Percentiles rank a stretch among this genome's conserved stretches.
Conservation (phyloP, 805 yeast species). For the Yamadazyma phyllophila region DNA sequence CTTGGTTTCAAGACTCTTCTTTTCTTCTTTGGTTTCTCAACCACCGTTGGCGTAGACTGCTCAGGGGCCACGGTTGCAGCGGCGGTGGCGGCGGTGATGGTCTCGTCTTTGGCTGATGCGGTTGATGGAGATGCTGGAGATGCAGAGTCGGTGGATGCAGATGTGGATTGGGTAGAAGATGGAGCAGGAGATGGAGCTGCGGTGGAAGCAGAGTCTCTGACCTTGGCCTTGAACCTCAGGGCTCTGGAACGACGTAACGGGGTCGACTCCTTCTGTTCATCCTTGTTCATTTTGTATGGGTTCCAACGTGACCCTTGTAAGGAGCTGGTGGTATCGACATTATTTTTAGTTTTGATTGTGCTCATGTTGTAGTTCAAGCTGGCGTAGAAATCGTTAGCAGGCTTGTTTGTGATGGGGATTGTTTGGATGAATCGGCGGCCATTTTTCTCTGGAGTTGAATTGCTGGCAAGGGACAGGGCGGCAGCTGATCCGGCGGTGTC, state of each 20-base stretch:
- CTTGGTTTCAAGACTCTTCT: slow-evolving; percentile 78
- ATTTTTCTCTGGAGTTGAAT: slow-evolving; percentile 14
- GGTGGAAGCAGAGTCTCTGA: background rate
- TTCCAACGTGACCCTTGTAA: slow-evolving; percentile 26
- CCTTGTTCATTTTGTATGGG: slow-evolving; percentile 7
- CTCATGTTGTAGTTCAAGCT: slow-evolving; percentile 20
- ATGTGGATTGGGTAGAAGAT: background rate
- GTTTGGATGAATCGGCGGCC: slow-evolving; percentile 36
- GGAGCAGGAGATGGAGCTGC: background rate
- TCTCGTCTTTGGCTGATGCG: background rate
- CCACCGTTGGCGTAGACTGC: background rate
- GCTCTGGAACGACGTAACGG: slow-evolving; percentile 33
- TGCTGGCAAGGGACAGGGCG: slow-evolving; percentile 7
- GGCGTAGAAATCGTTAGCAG: slow-evolving; percentile 20
- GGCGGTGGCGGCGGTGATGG: slow-evolving; percentile 1
- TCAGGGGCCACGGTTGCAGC: slow-evolving; percentile 2
- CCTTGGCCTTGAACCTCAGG: slow-evolving; percentile 20
- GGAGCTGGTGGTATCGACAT: slow-evolving; percentile 12
- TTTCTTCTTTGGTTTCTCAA: slow-evolving; percentile 20
- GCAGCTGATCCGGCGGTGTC: slow-evolving; percentile 12
- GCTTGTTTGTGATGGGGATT: slow-evolving; percentile 22
- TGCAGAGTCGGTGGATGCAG: background rate
- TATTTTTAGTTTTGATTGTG: slow-evolving; percentile 11
- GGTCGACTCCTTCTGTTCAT: slow-evolving; percentile 7
- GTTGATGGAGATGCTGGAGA: background rate